Evolutionary conservation across 2,329 filamentous ascomycete genomes (phyloP).

Genomic region (Lasiodiplodia hormozganensis): DNA sequence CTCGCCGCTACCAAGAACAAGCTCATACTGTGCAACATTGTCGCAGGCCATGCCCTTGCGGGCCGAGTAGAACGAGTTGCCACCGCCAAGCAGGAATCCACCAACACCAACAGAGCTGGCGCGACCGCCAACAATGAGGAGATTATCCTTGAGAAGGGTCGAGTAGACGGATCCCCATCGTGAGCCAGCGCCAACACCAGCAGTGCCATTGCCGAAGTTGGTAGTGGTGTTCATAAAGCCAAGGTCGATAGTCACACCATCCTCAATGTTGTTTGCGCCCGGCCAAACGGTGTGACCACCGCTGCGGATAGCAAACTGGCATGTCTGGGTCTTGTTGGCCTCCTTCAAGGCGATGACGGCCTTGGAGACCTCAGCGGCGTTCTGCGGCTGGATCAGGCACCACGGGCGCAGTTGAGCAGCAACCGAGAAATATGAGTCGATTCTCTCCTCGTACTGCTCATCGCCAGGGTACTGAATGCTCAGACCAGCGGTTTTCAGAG

Average conservation of each 20-base stretch:
- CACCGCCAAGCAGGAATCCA: constrained; percentile 31
- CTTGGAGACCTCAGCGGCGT: constrained; percentile 39
- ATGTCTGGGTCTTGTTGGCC: constrained; percentile 19
- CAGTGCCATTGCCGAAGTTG: constrained; percentile 33
- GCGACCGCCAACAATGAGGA: constrained; percentile 30
- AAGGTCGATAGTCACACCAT: constrained; percentile 44
- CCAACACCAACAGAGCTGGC: constrained; percentile 31
- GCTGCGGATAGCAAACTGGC: constrained; percentile 38
- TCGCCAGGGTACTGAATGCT: constrained; percentile 30
- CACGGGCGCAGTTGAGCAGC: constrained; percentile 38
- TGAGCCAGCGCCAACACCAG: constrained; percentile 31
- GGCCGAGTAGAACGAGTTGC: constrained; percentile 28
- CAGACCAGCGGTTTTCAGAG: constrained; percentile 34
- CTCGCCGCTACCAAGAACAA: constrained; percentile 17
- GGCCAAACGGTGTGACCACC: constrained; percentile 42
- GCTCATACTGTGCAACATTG: constrained; percentile 21
- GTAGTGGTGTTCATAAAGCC: constrained; percentile 34
- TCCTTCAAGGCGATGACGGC: constrained; percentile 39
- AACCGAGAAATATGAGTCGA: constrained; percentile 38
- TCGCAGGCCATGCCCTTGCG: constrained; percentile 24
- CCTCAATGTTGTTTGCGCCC: constrained; percentile 36
- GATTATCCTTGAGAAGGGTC: constrained; percentile 11
- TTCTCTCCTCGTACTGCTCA: constrained; percentile 33
- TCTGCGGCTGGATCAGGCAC: constrained; percentile 41
- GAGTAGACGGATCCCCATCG: constrained; percentile 32